phyloP scores from a whole-genome alignment of 164 flowering plant species.

The Hamamelis virginiana region DNA sequence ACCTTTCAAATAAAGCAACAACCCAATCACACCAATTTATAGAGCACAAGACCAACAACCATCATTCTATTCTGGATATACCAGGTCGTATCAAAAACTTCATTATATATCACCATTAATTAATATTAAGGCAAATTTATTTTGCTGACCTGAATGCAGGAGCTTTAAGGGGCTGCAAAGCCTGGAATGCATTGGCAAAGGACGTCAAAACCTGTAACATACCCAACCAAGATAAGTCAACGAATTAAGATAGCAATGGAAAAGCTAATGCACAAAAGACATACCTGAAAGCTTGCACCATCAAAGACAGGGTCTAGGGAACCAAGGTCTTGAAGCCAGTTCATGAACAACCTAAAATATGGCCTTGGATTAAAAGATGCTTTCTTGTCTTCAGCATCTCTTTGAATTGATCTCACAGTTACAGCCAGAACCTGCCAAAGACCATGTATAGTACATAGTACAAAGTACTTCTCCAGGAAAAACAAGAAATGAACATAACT shows the following conservation, averaged over 20 bases:
- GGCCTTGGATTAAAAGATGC: conserved; percentile 83
- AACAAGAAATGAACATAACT: background rate
- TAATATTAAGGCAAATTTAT: background rate
- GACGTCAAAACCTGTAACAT: conserved; percentile 59
- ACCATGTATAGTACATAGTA: background rate
- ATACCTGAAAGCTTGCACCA: conserved; percentile 79
- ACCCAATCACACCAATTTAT: too few relatives aligned
- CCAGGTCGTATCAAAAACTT: too few relatives aligned
- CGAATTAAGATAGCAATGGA: background rate
- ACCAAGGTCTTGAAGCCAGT: conserved; percentile 76
- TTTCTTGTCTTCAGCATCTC: conserved; percentile 89
- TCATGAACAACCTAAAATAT: conserved; percentile 83
- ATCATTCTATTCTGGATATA: too few relatives aligned
- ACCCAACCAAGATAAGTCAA: background rate
- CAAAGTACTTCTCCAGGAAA: background rate
- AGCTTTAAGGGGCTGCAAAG: conserved; percentile 78
- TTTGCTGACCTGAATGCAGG: conserved; percentile 79
- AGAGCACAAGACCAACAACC: too few relatives aligned
- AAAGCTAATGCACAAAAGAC: background rate
- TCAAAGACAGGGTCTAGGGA: conserved; percentile 69
- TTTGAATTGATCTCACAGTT: conserved; percentile 70
- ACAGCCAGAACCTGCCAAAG: conserved; percentile 63
- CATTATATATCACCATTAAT: background rate
- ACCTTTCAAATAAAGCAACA: too few relatives aligned
- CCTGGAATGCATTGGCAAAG: conserved; percentile 88